These are phyloP conservation scores for Paramecium bursaria DNA, from an alignment of 73 alveolate species.

Conservation along the genomic window DNA sequence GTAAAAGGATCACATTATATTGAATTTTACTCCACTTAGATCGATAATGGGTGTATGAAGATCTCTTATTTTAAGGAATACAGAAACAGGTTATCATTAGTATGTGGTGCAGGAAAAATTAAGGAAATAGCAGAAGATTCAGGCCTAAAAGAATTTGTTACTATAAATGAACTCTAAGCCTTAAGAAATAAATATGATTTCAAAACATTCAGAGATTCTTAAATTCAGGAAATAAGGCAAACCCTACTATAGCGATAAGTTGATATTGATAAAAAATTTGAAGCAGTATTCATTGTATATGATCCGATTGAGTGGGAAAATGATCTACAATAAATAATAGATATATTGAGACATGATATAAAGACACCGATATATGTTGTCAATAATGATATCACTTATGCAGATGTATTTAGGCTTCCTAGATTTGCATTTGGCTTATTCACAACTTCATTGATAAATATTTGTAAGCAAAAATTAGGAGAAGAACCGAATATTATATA, in stretches of 20 bases:
- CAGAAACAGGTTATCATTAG: conserved; percentile 67
- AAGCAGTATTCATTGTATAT: conserved; percentile 59
- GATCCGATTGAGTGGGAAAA: conserved; percentile 70
- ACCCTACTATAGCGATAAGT: not conserved
- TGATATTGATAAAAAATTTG: conserved; percentile 3
- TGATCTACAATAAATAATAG: conserved; percentile 13
- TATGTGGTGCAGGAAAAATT: conserved; percentile 78
- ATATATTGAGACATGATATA: conserved; percentile 30
- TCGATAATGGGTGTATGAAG: too few species aligned
- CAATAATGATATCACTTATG: conserved; percentile 67
- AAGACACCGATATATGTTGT: conserved; percentile 59
- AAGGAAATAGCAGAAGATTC: conserved; percentile 71
- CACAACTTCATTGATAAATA: conserved; percentile 47
- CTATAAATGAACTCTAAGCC: conserved; percentile 74
- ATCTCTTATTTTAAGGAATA: too few species aligned
- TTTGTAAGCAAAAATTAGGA: conserved; percentile 61
- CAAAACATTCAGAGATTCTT: conserved; percentile 2
- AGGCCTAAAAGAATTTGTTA: conserved; percentile 74
- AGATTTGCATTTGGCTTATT: conserved; percentile 80
- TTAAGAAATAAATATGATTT: conserved; percentile 72
- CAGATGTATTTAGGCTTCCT: conserved; percentile 62
- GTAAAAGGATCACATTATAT: conserved; percentile 67
- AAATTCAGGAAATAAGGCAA: conserved; percentile 28
- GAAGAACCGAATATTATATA: conserved; percentile 58
- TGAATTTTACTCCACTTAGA: conserved; percentile 80